These are phyloP conservation scores for Phylloporus sp. DNA, from an alignment of 768 basidiomycete genomes.

Conservation along the genomic window DNA sequence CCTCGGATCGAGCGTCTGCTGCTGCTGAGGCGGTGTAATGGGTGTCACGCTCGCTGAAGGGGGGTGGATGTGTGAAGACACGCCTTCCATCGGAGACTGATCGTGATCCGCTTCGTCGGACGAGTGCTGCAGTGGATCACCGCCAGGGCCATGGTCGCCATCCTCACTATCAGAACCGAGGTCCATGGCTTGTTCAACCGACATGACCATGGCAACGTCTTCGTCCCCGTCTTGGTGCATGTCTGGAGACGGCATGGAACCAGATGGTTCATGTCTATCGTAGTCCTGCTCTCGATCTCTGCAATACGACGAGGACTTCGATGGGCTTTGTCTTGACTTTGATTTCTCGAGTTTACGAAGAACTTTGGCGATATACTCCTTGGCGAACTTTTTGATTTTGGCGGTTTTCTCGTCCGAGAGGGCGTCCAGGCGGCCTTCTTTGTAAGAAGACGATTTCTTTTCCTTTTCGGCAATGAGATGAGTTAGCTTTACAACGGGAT, in stretches of 20 bases:
- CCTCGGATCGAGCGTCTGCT: constrained; percentile 24
- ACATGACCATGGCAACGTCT: constrained; percentile 34
- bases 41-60: constrained; percentile 31
- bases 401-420: constrained; percentile 81
- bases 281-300: constrained; percentile 6
- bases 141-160: constrained; percentile 5
- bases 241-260: constrained; percentile 10
- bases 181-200: constrained; percentile 45
- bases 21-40: constrained; percentile 26
- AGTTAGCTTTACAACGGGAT: constrained; percentile 56
- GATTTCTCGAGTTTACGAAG: constrained; percentile 59
- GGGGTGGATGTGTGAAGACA: constrained; percentile 24
- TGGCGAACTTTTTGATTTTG: constrained; percentile 92
- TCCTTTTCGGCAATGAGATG: constrained; percentile 89
- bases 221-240: constrained; percentile 16
- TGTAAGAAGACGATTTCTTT: constrained; percentile 82
- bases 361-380: constrained; percentile 86
- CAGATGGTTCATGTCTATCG: constrained; percentile 9
- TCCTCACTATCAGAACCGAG: constrained; percentile 38
- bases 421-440: constrained; percentile 64
- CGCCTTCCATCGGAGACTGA: constrained; percentile 34
- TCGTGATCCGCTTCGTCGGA: constrained; percentile 25
- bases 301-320: constrained; percentile 14
- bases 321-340: constrained; percentile 20
- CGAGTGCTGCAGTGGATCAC: constrained; percentile 25